Evolutionary conservation across 202 grass and related monocot species (phyloP).

Genomic region (Musa balbisiana): DNA sequence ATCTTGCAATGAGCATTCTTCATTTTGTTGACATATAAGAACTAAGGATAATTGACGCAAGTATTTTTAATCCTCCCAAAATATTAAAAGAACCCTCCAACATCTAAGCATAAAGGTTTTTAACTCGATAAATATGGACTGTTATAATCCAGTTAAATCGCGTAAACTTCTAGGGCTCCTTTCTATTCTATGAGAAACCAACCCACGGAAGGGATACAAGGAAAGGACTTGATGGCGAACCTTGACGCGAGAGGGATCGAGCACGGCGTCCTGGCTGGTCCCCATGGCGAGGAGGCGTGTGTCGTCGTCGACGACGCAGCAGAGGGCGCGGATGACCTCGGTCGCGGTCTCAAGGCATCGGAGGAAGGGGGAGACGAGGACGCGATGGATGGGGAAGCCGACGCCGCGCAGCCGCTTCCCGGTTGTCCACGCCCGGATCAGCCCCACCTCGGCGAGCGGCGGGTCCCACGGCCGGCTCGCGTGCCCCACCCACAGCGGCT

Average conservation of each 20-base stretch:
- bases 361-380: conserved; percentile 73
- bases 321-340: conserved; percentile 45
- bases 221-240: background rate
- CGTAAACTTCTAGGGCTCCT: too few species aligned
- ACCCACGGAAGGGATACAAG: background rate
- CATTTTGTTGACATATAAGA: too few species aligned
- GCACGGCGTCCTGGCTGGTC: conserved; percentile 30
- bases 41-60: too few species aligned
- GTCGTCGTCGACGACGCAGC: conserved; percentile 49
- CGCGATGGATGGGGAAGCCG: conserved; percentile 43
- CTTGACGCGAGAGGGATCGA: conserved; percentile 67
- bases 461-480: conserved; percentile 65
- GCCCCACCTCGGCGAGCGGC: conserved; percentile 46
- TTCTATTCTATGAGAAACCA: background rate
- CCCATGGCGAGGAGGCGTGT: conserved; percentile 6
- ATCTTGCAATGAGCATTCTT: too few species aligned
- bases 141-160: too few species aligned
- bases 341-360: conserved; percentile 76
- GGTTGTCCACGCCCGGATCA: conserved; percentile 52
- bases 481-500: conserved; percentile 44
- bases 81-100: too few species aligned
- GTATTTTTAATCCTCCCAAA: too few species aligned
- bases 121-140: too few species aligned
- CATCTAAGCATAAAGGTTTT: too few species aligned
- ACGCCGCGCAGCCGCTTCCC: conserved; percentile 43